phyloP scores from a whole-genome alignment of 208 protist genomes.

The Leishmania major region DNA sequence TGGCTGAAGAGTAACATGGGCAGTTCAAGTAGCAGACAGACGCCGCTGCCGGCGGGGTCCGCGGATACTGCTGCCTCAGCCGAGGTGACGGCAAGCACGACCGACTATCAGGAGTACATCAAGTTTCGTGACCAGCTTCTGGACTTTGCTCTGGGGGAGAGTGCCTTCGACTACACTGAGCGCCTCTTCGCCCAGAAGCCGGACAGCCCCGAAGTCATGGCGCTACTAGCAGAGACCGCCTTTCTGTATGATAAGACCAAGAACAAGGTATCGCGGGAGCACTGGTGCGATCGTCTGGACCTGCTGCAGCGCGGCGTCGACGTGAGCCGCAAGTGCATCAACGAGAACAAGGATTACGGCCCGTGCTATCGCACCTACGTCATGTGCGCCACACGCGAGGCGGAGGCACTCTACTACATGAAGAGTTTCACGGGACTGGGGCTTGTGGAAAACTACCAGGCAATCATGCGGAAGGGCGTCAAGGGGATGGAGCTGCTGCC shows the following conservation, averaged over 20 bases:
- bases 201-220: constrained; percentile 82
- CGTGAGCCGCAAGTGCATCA: constrained; percentile 89
- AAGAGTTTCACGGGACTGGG: constrained; percentile 70
- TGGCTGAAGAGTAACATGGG: constrained; percentile 10
- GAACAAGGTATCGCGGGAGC: constrained; percentile 75
- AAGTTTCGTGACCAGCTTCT: constrained; percentile 82
- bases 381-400: constrained; percentile 71
- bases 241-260: constrained; percentile 84
- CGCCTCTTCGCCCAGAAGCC: constrained; percentile 64
- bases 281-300: constrained; percentile 87
- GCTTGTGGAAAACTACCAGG: constrained; percentile 82
- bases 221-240: constrained; percentile 78
- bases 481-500: constrained; percentile 71
- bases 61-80: not conserved
- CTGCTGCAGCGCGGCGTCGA: constrained; percentile 85
- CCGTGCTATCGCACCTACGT: constrained; percentile 88
- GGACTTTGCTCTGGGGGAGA: constrained; percentile 74
- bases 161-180: constrained; percentile 81
- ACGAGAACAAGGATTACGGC: constrained; percentile 80
- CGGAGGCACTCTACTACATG: constrained; percentile 82
- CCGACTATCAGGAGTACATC: constrained; percentile 47
- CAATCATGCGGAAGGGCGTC: constrained; percentile 72
- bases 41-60: not conserved
- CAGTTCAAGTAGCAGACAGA: constrained; percentile 12
- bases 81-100: not conserved